These are phyloP conservation scores for Trichoderma sp. DNA, from an alignment of 2,329 filamentous ascomycete species.

Conservation along the genomic window DNA sequence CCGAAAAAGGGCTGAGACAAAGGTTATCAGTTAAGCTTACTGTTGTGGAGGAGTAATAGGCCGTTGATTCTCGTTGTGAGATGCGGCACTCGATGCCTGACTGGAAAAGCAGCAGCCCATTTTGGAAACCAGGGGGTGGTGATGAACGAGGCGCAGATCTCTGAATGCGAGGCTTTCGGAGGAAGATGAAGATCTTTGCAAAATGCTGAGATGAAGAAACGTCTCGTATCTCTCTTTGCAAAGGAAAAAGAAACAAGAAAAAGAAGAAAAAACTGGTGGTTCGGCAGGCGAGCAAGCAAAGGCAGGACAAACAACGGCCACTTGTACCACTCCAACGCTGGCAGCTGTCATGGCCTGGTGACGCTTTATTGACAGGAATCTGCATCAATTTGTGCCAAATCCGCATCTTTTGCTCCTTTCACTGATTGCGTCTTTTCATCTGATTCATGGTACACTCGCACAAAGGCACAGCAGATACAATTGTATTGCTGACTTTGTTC, in stretches of 20 bases:
- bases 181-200: background rate
- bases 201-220: background rate
- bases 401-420: background rate
- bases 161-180: background rate
- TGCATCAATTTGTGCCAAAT: background rate
- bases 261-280: background rate
- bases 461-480: background rate
- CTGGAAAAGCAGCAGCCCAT: constrained; percentile 21
- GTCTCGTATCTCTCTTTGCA: background rate
- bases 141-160: background rate
- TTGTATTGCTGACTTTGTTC: background rate
- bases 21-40: background rate
- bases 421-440: background rate
- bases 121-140: background rate
- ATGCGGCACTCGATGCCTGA: constrained; percentile 1
- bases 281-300: background rate
- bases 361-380: background rate
- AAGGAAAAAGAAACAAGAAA: background rate
- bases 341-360: constrained; percentile 4
- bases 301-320: constrained; percentile 9
- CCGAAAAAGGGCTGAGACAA: background rate
- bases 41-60: constrained; percentile 2
- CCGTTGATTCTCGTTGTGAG: background rate
- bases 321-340: constrained; percentile 15
- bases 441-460: background rate